Evolutionary conservation across 148 eudicot genomes (phyloP).

Genomic region (Rhododendron ferrugineum): DNA sequence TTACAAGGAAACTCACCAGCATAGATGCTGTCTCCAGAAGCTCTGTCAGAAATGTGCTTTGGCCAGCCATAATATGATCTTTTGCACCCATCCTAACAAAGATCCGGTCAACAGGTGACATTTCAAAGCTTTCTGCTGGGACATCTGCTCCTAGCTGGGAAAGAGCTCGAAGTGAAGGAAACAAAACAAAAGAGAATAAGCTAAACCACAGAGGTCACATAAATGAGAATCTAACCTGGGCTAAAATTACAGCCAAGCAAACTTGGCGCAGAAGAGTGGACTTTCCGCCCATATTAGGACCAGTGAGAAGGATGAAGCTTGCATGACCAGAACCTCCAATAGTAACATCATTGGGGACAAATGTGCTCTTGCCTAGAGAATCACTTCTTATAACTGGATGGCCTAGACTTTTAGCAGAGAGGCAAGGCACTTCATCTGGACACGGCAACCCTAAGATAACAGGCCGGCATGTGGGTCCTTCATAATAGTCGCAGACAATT

Average conservation of each 20-base stretch:
- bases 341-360: slow-evolving; percentile 80
- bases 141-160: slow-evolving; percentile 87
- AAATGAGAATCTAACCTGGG: slow-evolving; percentile 59
- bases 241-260: slow-evolving; percentile 91
- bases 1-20: slow-evolving; percentile 55
- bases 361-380: slow-evolving; percentile 66
- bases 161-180: slow-evolving; percentile 20
- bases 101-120: slow-evolving; percentile 82
- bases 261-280: slow-evolving; percentile 98
- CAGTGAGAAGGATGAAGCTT: slow-evolving; percentile 85
- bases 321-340: slow-evolving; percentile 73
- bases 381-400: slow-evolving; percentile 85
- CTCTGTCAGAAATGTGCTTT: slow-evolving; percentile 96
- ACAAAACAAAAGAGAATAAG: slow-evolving; percentile 3
- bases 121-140: slow-evolving; percentile 74
- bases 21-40: slow-evolving; percentile 93
- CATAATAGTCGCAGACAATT: slow-evolving; percentile 79
- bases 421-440: slow-evolving; percentile 42
- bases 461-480: slow-evolving; percentile 87
- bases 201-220: neutral
- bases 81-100: slow-evolving; percentile 99
- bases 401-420: slow-evolving; percentile 76
- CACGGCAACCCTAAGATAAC: slow-evolving; percentile 32
- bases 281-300: slow-evolving; percentile 99
- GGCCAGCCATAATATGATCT: slow-evolving; percentile 99